Evolutionary conservation across 805 yeast genomes (phyloP), one percentile per base, ranked within the genome.

Genomic region (Barnettozyma siamensis): DNA sequence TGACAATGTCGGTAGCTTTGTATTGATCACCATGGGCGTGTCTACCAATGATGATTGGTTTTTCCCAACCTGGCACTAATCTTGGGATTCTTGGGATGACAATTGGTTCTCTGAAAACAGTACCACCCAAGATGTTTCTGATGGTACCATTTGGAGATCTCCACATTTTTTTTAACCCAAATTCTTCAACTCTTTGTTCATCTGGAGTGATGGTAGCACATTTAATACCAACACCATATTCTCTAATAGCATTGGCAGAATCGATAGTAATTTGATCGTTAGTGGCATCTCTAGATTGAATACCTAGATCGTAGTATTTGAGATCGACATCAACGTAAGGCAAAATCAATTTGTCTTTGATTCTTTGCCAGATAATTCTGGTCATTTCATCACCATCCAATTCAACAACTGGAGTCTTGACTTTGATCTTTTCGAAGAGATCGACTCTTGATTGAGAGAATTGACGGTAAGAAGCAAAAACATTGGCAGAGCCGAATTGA

Each of bases 151-250:
- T 84, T 49, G 93, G 93, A 17, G 91, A 83, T 39, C 78, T 71
- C 89, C 91, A 84, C 93, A 84, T 84, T 58, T 84, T 76, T 57
- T 80, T 80, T 60, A 84, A 69, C 36, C 68, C 65, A 52, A 83
- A 84, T 63, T 84, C 93, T 57, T 78, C 68, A 35, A 84, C 91
- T 62, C 93, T 72, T 20, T 75, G 78, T 60, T 84, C 91, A 61
- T 84, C 91, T 3, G 91, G 93, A 2, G 91, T 84, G 53, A 84
- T 84, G 15, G 91, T 84, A 37, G 93, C 91, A 72, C 91, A 84
- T 62, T 84, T 84, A 52, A 84, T 72, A 57, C 88, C 91, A 19
- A 84, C 91, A 47, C 88, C 89, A 51, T 78, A 79, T 60, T 83
- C 59, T 57, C 73, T 72, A 51, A 80, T 83, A 24, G 89, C 91